Conservation (phyloP, 768 basidiomycete genomes). For the Suillus paluster region DNA sequence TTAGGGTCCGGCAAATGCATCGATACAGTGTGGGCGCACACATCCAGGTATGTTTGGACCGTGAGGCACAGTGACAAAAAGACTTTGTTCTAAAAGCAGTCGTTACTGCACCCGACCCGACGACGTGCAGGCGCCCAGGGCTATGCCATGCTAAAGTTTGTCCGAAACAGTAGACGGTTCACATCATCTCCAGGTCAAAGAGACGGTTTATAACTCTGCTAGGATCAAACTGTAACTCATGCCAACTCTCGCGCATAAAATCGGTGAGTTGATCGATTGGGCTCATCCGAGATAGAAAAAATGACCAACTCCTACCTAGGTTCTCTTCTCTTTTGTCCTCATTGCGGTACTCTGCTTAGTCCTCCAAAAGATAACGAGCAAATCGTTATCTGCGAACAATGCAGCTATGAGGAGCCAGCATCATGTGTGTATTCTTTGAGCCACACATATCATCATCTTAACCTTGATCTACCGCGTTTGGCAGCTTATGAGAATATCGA, state of each 20-base stretch:
- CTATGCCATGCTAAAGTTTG: background rate
- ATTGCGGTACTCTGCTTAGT: constrained; percentile 88
- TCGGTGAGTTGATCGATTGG: constrained; percentile 39
- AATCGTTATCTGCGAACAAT: constrained; percentile 86
- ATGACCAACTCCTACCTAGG: constrained; percentile 52
- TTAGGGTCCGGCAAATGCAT: background rate
- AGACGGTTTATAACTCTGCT: background rate
- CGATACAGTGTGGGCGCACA: constrained; percentile 15
- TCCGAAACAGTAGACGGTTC: background rate
- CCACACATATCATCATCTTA: background rate
- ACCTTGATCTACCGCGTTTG: background rate
- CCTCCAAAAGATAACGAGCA: constrained; percentile 77
- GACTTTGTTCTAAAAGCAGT: constrained; percentile 24
- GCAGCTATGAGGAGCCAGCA: constrained; percentile 84
- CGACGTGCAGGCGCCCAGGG: background rate
- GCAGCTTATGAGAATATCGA: constrained; percentile 91
- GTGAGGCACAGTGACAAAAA: constrained; percentile 12
- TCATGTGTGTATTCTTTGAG: constrained; percentile 65
- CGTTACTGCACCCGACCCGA: constrained; percentile 7
- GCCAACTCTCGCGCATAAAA: constrained; percentile 48
- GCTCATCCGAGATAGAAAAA: background rate
- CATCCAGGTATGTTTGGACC: background rate
- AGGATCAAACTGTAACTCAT: constrained; percentile 13
- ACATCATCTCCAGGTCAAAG: background rate
- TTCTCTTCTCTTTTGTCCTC: constrained; percentile 92